Percentiles rank a stretch among this genome's conserved stretches.
These are phyloP conservation scores for Larix kaempferi DNA, from an alignment of 75 land plant genomes.

Conservation along the genomic window DNA sequence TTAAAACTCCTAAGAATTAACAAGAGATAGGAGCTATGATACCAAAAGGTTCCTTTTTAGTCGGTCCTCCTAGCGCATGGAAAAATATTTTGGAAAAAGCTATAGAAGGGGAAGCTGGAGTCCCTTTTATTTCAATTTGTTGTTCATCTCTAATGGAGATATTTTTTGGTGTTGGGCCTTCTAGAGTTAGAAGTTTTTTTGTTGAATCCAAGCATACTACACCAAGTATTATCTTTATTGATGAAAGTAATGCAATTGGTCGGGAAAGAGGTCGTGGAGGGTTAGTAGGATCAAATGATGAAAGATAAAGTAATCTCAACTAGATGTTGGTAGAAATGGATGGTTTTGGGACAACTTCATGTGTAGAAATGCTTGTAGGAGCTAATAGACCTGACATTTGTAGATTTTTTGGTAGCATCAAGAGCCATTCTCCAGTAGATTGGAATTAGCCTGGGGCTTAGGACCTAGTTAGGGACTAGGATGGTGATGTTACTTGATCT, in stretches of 20 bases:
- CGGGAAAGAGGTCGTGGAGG: slow-evolving; percentile 82
- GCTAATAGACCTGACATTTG: slow-evolving; percentile 90
- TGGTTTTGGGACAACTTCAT: slow-evolving; percentile 81
- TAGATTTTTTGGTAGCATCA: slow-evolving; percentile 61
- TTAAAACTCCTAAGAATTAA: slow-evolving; percentile 82
- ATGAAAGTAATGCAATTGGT: slow-evolving; percentile 92
- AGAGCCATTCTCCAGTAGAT: no score
- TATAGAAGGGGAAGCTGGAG: slow-evolving; percentile 86
- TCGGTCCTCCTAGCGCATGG: slow-evolving; percentile 88
- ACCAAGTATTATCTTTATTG: slow-evolving; percentile 87
- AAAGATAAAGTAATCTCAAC: no score
- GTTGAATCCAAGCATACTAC: slow-evolving; percentile 79
- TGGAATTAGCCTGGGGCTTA: no score
- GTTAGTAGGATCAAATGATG: no score
- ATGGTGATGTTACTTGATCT: no score
- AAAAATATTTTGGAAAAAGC: slow-evolving; percentile 89
- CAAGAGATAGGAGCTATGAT: slow-evolving; percentile 84
- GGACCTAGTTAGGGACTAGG: no score
- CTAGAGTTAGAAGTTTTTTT: slow-evolving; percentile 75
- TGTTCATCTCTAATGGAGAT: slow-evolving; percentile 95
- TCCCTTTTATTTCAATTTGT: slow-evolving; percentile 81
- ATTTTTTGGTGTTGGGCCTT: slow-evolving; percentile 95
- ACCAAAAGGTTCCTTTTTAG: slow-evolving; percentile 90
- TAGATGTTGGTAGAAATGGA: no score
- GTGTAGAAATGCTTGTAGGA: slow-evolving; percentile 85